Evolutionary conservation across 1,139 yeast genomes (phyloP), one percentile per base, ranked within the genome.

Genomic region (Candida gigantensis): DNA sequence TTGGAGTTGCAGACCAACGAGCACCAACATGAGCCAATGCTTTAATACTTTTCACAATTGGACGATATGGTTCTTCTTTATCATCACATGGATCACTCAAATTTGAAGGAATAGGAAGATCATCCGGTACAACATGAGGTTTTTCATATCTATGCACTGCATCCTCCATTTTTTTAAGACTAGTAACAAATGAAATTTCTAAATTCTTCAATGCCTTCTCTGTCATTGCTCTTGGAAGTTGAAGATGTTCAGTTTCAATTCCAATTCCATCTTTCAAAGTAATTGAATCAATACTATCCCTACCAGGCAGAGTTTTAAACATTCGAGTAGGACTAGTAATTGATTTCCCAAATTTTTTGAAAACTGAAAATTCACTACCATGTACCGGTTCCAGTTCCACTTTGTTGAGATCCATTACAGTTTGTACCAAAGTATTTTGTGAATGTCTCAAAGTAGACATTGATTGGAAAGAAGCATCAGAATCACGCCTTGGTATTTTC

Each of bases 1-100:
- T 71, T 2, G 84, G 84, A 32, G 70, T 68, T 1, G 86, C 77
- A 11, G 71, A 63, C 84, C 87, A 81, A 75, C 81, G 72, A 24
- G 67, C 76, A 1, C 76, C 58, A 24, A 80, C 75, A 37, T 50
- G 55, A 0, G 66, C 52, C 24, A 67, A 49, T 0, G 58, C 58
- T 32, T 62, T 62, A 30, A 64, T 52, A 30, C 61, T 57, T 36
- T 57, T 62, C 19, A 60, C 58, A 17, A 65, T 35, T 16, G 35
- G n/a, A 24, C 27, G 21, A 10, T 18, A 25, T 2, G n/a, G 34
- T 7, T 44, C 49, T 2, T 23, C 32, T 5, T 39, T 39, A 24
- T 51, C 49, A 21, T 58, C 65, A 0, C 55, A 43, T 1, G 68
- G 68, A 30, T 63, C 69, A 18, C 56, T 34, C 35, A 63, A 53